Conservation (phyloP, 2,329 filamentous ascomycete species). For the Periconia macrospinosa region DNA sequence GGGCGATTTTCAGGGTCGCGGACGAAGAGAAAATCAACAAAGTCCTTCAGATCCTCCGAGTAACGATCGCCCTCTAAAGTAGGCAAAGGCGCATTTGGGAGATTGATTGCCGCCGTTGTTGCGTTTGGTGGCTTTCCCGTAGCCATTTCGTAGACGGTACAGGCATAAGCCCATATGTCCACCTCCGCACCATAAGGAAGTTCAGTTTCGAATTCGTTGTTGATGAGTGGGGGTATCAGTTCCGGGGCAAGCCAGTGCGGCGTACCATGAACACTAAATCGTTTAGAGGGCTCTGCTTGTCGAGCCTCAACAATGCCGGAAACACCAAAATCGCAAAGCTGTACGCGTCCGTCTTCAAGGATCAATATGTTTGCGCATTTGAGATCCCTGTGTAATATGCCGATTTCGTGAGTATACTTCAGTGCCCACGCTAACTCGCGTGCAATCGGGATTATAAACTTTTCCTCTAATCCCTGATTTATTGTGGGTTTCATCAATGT, state of each 20-base stretch:
- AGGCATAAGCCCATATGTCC: conserved; percentile 85
- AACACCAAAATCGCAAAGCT: conserved; percentile 84
- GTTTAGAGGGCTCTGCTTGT: conserved; percentile 65
- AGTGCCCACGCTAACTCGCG: conserved; percentile 64
- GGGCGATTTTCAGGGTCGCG: conserved; percentile 70
- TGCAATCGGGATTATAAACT: conserved; percentile 65
- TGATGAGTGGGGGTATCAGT: conserved; percentile 55
- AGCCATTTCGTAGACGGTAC: conserved; percentile 79
- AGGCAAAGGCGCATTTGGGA: conserved; percentile 57
- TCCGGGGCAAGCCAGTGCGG: conserved; percentile 88
- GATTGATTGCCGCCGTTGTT: conserved; percentile 27
- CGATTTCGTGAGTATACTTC: conserved; percentile 66
- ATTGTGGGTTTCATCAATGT: conserved; percentile 59
- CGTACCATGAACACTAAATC: conserved; percentile 79
- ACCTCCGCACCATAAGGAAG: conserved; percentile 53
- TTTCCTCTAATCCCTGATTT: conserved; percentile 55
- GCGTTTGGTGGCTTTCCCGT: conserved; percentile 75
- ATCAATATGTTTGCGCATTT: conserved; percentile 79
- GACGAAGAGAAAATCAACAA: conserved; percentile 74
- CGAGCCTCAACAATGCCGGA: conserved; percentile 72
- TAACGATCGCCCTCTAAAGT: conserved; percentile 72
- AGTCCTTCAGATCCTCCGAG: conserved; percentile 67
- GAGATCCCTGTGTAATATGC: conserved; percentile 66
- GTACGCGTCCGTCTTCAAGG: conserved; percentile 74
- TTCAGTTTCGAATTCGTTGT: conserved; percentile 60